These are phyloP conservation scores for Kwoniella sp. DNA, from an alignment of 768 basidiomycete species.

Conservation along the genomic window DNA sequence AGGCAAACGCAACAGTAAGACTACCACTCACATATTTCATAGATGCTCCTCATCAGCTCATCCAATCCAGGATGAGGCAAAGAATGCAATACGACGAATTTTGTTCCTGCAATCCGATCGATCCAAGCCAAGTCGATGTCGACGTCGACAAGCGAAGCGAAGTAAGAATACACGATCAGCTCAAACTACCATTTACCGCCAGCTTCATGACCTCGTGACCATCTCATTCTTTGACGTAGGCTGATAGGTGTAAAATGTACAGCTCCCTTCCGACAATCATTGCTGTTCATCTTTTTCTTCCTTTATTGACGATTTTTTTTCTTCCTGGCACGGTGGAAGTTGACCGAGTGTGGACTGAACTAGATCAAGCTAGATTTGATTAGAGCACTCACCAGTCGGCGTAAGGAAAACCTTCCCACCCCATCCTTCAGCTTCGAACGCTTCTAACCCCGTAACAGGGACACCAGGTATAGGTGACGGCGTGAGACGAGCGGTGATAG, in stretches of 20 bases:
- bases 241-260: too few relatives aligned
- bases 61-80: constrained; percentile 67
- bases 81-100: constrained; percentile 90
- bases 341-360: too few relatives aligned
- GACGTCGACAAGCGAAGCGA: constrained; percentile 4
- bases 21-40: constrained; percentile 69
- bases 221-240: too few relatives aligned
- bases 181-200: too few relatives aligned
- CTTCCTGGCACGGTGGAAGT: too few relatives aligned
- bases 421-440: constrained; percentile 95
- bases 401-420: constrained; percentile 90
- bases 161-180: too few relatives aligned
- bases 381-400: constrained; percentile 77
- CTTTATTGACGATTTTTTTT: too few relatives aligned
- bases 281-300: too few relatives aligned
- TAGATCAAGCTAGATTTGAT: neutral
- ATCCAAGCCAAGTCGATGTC: too few relatives aligned
- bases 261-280: too few relatives aligned
- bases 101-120: constrained; percentile 67
- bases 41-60: constrained; percentile 75
- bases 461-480: constrained; percentile 60
- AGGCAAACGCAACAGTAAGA: too few relatives aligned
- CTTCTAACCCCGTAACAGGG: constrained; percentile 60
- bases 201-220: too few relatives aligned
- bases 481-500: constrained; percentile 90